Evolutionary conservation across 768 basidiomycete genomes (phyloP).

Genomic region (Leucocoprinus birnbaumii): DNA sequence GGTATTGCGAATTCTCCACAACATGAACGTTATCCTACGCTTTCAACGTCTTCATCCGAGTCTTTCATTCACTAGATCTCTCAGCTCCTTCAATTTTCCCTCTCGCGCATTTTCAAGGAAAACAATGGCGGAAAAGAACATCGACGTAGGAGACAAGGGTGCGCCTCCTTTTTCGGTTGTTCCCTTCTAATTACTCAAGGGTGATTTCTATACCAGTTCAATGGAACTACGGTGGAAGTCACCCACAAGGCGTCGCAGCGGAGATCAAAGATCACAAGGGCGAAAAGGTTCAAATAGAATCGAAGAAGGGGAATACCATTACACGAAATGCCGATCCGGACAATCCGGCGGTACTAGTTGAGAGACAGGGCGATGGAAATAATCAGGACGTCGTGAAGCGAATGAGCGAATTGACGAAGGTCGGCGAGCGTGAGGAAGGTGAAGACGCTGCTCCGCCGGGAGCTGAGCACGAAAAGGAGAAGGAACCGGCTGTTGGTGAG

Average conservation of each 20-base stretch:
- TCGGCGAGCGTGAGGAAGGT: neutral
- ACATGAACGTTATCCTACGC: too few relatives aligned
- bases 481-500: constrained; percentile 19
- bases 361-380: constrained; percentile 1
- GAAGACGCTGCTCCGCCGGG: neutral
- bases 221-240: neutral
- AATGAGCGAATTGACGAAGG: constrained; percentile 5
- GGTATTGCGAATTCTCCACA: too few relatives aligned
- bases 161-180: neutral
- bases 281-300: neutral
- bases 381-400: neutral
- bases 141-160: neutral
- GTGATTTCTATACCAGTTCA: neutral
- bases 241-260: neutral
- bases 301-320: neutral
- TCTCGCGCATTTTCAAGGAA: neutral
- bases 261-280: neutral
- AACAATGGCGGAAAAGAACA: neutral
- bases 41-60: too few relatives aligned
- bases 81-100: neutral
- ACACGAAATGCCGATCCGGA: neutral
- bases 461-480: neutral
- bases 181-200: neutral
- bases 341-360: constrained; percentile 1
- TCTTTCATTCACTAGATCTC: too few relatives aligned